phyloP scores from a whole-genome alignment of 129 eudicot genomes.

The sunflower (Helianthus annuus) region HanXRQr2.0-SUNRISE NC_035442.2:75393177-75393676 shows the following conservation, averaged over 20 bases:
- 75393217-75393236: no score
- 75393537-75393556: background rate
- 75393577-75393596: background rate
- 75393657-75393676: background rate
- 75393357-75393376: background rate
- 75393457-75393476: constrained; percentile 67
- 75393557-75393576: background rate
- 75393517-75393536: background rate
- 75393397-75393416: constrained; percentile 49
- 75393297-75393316: no score
- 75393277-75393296: no score
- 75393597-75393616: background rate
- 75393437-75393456: constrained; percentile 61
- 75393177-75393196: no score
- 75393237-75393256: no score
- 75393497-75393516: background rate
- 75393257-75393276: no score
- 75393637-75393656: no score
- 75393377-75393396: background rate
- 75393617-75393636: no score
- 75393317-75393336: no score
- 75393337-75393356: background rate
- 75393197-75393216: no score
- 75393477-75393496: constrained; percentile 1
- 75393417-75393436: constrained; percentile 50